Conservation (phyloP, 1,139 yeast genomes). For the Blastobotrys capitulatus region DNA sequence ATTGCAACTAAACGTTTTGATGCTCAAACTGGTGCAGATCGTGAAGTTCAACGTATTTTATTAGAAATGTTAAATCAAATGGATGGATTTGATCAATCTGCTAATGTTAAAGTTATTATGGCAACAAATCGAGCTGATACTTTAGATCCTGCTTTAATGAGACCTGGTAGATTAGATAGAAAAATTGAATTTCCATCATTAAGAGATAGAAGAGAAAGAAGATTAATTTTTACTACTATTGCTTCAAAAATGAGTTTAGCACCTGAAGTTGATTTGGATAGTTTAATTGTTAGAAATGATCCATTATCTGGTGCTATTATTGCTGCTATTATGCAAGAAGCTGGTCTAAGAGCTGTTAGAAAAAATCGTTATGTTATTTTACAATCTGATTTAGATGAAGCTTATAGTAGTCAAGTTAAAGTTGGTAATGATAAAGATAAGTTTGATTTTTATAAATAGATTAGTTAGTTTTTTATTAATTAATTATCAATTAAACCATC, state of each 20-base stretch:
- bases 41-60: slow-evolving; percentile 97
- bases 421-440: slow-evolving; percentile 93
- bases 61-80: slow-evolving; percentile 94
- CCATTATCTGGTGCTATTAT: slow-evolving; percentile 96
- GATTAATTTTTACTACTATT: slow-evolving; percentile 90
- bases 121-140: slow-evolving; percentile 99
- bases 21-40: slow-evolving; percentile 99
- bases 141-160: slow-evolving; percentile 91
- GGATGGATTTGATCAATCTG: slow-evolving; percentile 98
- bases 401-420: slow-evolving; percentile 94
- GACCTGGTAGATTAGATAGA: slow-evolving; percentile 98
- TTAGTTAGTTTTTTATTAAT: background rate
- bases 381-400: slow-evolving; percentile 95
- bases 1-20: slow-evolving; percentile 99
- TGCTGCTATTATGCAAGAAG: slow-evolving; percentile 99
- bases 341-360: slow-evolving; percentile 96
- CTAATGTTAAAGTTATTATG: slow-evolving; percentile 97
- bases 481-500: background rate
- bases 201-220: slow-evolving; percentile 95
- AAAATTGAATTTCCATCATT: slow-evolving; percentile 95
- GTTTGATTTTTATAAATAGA: slow-evolving; percentile 89
- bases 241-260: slow-evolving; percentile 98
- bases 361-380: slow-evolving; percentile 94
- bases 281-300: slow-evolving; percentile 90
- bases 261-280: slow-evolving; percentile 95